Evolutionary conservation across 345 rosid genomes (phyloP).

Genomic region (Acer yangbiense): DNA sequence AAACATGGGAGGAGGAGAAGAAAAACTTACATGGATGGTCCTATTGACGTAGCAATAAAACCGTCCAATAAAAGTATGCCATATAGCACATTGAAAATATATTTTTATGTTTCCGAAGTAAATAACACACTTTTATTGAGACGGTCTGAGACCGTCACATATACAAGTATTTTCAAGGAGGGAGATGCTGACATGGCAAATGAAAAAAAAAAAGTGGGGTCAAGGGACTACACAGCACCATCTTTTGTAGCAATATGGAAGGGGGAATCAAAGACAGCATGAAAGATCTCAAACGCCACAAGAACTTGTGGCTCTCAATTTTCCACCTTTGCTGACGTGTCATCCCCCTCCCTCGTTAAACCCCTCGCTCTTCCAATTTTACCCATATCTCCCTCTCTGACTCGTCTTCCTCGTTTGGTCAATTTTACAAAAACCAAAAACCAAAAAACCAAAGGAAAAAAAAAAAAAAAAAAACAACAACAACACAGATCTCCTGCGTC

Average conservation of each 20-base stretch:
- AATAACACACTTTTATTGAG: no score
- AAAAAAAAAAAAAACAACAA: background rate
- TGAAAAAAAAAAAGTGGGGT: background rate
- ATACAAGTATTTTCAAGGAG: no score
- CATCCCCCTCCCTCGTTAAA: slow-evolving; percentile 27
- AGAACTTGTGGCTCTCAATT: slow-evolving; percentile 53
- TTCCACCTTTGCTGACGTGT: slow-evolving; percentile 39
- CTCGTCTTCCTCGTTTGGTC: slow-evolving; percentile 12
- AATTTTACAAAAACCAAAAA: background rate
- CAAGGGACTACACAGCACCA: slow-evolving; percentile 35
- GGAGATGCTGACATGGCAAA: slow-evolving; percentile 22
- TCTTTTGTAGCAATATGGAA: slow-evolving; percentile 33
- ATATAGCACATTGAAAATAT: no score
- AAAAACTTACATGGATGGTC: no score
- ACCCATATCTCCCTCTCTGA: background rate
- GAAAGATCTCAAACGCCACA: slow-evolving; percentile 52
- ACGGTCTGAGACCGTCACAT: no score
- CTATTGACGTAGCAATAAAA: no score
- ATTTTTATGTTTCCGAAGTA: no score
- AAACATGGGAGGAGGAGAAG: no score
- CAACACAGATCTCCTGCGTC: background rate
- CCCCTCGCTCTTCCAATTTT: background rate
- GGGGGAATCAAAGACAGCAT: slow-evolving; percentile 37
- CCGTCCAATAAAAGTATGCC: no score
- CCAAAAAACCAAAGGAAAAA: no score